These are phyloP conservation scores for Stachybotrys elegans DNA, from an alignment of 2,329 filamentous ascomycete species.

Conservation along the genomic window DNA sequence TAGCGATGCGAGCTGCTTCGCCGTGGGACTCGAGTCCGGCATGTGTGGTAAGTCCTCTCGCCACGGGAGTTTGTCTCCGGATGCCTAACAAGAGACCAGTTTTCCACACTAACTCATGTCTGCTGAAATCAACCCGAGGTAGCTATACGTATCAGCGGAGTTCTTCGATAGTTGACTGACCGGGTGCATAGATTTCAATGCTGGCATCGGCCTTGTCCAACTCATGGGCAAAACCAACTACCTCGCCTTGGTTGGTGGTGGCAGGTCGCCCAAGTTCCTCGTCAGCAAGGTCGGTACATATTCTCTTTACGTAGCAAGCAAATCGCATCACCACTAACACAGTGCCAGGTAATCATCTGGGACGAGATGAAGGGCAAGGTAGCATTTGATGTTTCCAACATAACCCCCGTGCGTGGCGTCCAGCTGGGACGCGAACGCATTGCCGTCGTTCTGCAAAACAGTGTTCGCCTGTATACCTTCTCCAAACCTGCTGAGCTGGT, in stretches of 20 bases:
- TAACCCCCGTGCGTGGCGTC: slow-evolving; percentile 75
- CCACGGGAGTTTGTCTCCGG: no score
- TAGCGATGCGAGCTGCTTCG: slow-evolving; percentile 76
- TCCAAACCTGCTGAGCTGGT: slow-evolving; percentile 65
- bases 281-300: slow-evolving; percentile 65
- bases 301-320: background rate
- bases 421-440: slow-evolving; percentile 72
- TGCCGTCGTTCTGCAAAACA: slow-evolving; percentile 76
- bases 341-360: slow-evolving; percentile 74
- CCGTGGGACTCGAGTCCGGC: slow-evolving; percentile 79
- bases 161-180: background rate
- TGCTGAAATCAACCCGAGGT: slow-evolving; percentile 54
- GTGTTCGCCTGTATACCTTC: slow-evolving; percentile 76
- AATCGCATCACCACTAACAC: slow-evolving; percentile 1
- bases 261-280: slow-evolving; percentile 77
- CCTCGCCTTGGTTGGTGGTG: slow-evolving; percentile 83
- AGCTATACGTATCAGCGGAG: background rate
- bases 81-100: slow-evolving; percentile 39
- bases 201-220: slow-evolving; percentile 74
- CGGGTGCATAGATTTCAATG: slow-evolving; percentile 60
- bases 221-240: slow-evolving; percentile 88
- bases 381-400: slow-evolving; percentile 73
- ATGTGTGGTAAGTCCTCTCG: slow-evolving; percentile 63
- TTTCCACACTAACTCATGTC: slow-evolving; percentile 67
- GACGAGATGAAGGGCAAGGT: slow-evolving; percentile 74